Evolutionary conservation across 73 alveolate species (phyloP), one percentile per base, ranked within the genome.

Genomic region (Breviolum minutum): DNA sequence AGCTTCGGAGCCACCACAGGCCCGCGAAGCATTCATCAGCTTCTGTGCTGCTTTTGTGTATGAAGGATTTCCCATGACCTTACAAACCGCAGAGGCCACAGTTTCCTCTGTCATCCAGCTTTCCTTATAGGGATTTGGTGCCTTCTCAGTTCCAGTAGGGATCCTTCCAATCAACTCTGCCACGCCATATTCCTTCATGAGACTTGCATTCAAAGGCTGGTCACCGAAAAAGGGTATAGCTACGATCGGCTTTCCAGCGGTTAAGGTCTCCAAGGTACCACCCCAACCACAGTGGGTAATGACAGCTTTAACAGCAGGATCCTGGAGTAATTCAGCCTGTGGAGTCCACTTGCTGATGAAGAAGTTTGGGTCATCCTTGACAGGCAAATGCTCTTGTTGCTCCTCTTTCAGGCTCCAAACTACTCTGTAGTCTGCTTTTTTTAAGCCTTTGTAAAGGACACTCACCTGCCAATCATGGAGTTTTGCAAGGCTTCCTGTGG

Each of bases 261-360:
- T 91, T 80, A 91, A 29, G 64, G 26, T 29, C 63, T 63, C 96
- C 87, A 90, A 81, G 26, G 87, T 71, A 66, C 97, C 97, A 5
- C 97, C 97, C 97, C 97, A 91, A 9, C 97, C 97, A 40, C 97
- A 91, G 89, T 91, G 97, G 20, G 97, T 73, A 83, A 91, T 91
- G 89, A 91, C 97, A 61, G 24, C 97, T 64, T 74, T 26, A n/a
- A 88, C 85, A 14, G 84, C 83, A 19, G 77, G 68, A 68, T 88
- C 95, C 54, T 88, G 95, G 11, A 88, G 95, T 60, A 88, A 60
- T n/a, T 88, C 95, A 29, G 95, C 95, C 20, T 88, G 95, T 8
- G 95, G 95, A n/a, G 95, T 88, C 95, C 95, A 88, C 29, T 88
- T 88, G 95, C 95, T 88, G 84, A 88, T 68, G 85, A 66, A 88